phyloP scores from a whole-genome alignment of 2,329 filamentous ascomycete species.

The Aspergillus japonicus region DNA sequence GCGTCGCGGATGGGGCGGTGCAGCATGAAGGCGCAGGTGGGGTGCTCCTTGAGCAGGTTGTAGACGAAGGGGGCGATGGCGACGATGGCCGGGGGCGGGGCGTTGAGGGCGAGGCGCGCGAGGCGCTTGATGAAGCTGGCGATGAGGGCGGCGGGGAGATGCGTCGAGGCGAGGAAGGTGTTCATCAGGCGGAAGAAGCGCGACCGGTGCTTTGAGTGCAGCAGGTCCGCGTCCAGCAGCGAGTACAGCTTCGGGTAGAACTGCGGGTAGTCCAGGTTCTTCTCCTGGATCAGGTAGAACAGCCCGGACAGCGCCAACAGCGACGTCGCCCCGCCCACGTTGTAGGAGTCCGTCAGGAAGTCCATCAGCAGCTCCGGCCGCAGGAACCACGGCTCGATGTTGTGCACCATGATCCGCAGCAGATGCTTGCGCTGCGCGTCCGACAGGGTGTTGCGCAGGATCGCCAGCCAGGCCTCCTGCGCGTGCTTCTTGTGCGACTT shows the following conservation, averaged over 20 bases:
- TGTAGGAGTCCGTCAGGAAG: slow-evolving; percentile 92
- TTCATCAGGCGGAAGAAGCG: slow-evolving; percentile 90
- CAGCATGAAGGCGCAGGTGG: slow-evolving; percentile 92
- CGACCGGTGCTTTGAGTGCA: slow-evolving; percentile 93
- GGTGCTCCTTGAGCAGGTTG: slow-evolving; percentile 87
- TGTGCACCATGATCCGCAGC: slow-evolving; percentile 70
- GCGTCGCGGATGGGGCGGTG: slow-evolving; percentile 69
- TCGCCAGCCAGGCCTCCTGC: slow-evolving; percentile 80
- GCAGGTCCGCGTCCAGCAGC: slow-evolving; percentile 76
- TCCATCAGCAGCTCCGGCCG: slow-evolving; percentile 90
- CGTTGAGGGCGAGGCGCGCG: slow-evolving; percentile 77
- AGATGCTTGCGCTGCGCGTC: slow-evolving; percentile 76
- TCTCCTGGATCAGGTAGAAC: slow-evolving; percentile 89
- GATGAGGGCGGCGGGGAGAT: slow-evolving; percentile 85
- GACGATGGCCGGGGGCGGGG: slow-evolving; percentile 85
- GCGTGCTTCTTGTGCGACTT: slow-evolving; percentile 73
- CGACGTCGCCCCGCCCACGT: slow-evolving; percentile 80
- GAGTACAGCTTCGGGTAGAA: slow-evolving; percentile 96
- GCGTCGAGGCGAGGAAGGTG: slow-evolving; percentile 84
- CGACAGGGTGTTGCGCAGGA: slow-evolving; percentile 65
- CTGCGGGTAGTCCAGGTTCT: slow-evolving; percentile 91
- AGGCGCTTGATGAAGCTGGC: slow-evolving; percentile 97
- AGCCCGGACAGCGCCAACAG: slow-evolving; percentile 87
- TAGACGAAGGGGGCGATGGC: slow-evolving; percentile 90
- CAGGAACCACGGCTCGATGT: slow-evolving; percentile 84